These are phyloP conservation scores for Diaporthe amygdali DNA, from an alignment of 2,329 filamentous ascomycete genomes.

Conservation along the genomic window DNA sequence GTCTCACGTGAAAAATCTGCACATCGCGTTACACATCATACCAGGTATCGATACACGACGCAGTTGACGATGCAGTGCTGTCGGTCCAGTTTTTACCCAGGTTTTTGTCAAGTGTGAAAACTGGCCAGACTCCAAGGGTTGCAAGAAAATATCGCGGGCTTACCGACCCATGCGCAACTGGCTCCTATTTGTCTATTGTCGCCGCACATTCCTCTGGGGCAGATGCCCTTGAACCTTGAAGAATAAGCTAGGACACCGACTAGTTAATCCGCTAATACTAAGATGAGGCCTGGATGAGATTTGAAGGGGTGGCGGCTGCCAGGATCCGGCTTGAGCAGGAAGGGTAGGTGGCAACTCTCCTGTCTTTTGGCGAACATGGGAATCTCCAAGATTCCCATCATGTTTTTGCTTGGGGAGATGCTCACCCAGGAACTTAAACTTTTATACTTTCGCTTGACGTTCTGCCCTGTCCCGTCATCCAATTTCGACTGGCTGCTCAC, in stretches of 20 bases:
- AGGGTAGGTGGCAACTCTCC: not conserved
- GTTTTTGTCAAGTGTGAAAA: not conserved
- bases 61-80: not conserved
- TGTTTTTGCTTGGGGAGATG: not conserved
- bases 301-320: too few relatives aligned
- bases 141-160: too few relatives aligned
- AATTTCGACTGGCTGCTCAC: not conserved
- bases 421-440: not conserved
- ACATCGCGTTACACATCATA: not conserved
- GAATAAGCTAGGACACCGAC: too few relatives aligned
- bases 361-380: not conserved
- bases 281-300: too few relatives aligned
- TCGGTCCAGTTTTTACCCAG: not conserved
- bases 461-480: not conserved
- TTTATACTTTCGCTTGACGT: slow-evolving; percentile 8
- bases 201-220: not conserved
- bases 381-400: slow-evolving; percentile 7
- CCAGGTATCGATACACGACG: not conserved
- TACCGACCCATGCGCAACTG: not conserved
- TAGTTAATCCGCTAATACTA: too few relatives aligned
- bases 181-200: not conserved
- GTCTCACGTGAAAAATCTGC: not conserved
- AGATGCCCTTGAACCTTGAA: too few relatives aligned
- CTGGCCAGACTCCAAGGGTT: too few relatives aligned
- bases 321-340: not conserved